Percentiles rank a stretch among this genome's conserved stretches.
phyloP scores from a whole-genome alignment of 2,329 filamentous ascomycete species.

The Fusarium transvaalense region DNA sequence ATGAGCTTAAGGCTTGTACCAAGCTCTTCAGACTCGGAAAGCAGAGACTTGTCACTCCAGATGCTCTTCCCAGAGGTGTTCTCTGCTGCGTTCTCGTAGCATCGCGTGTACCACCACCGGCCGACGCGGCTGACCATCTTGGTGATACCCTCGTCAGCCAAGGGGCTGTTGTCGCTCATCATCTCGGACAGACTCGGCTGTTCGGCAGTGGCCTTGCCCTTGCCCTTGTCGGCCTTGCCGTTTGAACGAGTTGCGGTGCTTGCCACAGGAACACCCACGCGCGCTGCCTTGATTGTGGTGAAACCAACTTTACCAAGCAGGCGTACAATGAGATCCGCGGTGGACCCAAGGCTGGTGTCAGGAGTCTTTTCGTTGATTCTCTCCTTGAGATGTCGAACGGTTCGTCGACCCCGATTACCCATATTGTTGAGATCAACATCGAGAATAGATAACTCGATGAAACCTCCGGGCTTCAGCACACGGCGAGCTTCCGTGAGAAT shows the following conservation, averaged over 20 bases:
- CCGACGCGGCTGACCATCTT: constrained; percentile 93
- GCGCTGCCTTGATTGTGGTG: constrained; percentile 77
- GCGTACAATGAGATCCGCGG: constrained; percentile 72
- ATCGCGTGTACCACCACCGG: constrained; percentile 95
- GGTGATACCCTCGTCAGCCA: constrained; percentile 86
- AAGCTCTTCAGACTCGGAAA: constrained; percentile 87
- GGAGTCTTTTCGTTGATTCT: constrained; percentile 72
- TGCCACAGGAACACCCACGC: constrained; percentile 81
- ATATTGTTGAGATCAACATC: constrained; percentile 87
- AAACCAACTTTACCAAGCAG: constrained; percentile 78
- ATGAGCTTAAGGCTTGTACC: constrained; percentile 90
- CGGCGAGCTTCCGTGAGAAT: constrained; percentile 81
- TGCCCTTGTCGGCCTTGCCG: constrained; percentile 16
- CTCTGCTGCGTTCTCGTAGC: constrained; percentile 82
- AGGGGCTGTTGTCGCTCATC: constrained; percentile 76
- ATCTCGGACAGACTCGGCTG: constrained; percentile 75
- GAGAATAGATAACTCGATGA: constrained; percentile 81
- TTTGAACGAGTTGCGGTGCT: constrained; percentile 58
- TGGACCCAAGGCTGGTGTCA: constrained; percentile 70
- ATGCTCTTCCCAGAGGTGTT: constrained; percentile 67
- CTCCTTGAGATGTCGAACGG: constrained; percentile 79
- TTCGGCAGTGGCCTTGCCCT: constrained; percentile 48
- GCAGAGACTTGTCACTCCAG: constrained; percentile 80
- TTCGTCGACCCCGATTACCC: constrained; percentile 76
- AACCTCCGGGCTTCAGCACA: constrained; percentile 81